Conservation (phyloP, 805 yeast species). For the Cyberlindnera xylosilytica region DNA sequence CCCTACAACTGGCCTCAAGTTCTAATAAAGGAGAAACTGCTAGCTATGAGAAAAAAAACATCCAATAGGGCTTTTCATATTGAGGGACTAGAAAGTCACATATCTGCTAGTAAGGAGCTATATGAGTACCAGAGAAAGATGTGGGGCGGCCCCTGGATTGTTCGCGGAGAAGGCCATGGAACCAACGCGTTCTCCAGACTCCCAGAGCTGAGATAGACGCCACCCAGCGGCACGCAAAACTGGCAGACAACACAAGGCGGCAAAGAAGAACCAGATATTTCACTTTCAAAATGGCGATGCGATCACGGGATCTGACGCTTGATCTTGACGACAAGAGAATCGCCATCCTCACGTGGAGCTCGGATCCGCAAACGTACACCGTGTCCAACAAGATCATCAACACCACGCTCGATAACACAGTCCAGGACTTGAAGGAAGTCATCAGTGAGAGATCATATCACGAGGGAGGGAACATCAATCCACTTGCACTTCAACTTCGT, state of each 20-base stretch:
- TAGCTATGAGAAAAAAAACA: no score
- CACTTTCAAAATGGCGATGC: slow-evolving; percentile 18
- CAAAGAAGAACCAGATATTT: neutral
- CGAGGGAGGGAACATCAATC: slow-evolving; percentile 17
- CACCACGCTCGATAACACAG: slow-evolving; percentile 25
- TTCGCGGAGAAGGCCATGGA: no score
- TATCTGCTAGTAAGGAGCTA: no score
- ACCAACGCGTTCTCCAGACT: no score
- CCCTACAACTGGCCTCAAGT: no score
- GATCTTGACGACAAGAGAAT: slow-evolving; percentile 13
- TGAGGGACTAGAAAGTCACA: no score
- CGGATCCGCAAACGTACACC: slow-evolving; percentile 16
- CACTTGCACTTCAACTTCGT: slow-evolving; percentile 15
- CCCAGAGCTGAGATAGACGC: no score
- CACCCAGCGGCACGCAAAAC: no score
- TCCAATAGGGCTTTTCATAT: no score
- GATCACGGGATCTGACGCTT: slow-evolving; percentile 21
- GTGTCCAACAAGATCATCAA: slow-evolving; percentile 19
- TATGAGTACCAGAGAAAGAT: no score
- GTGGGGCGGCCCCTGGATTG: no score
- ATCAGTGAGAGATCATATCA: slow-evolving; percentile 18
- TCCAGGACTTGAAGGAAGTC: slow-evolving; percentile 25
- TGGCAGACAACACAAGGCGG: neutral
- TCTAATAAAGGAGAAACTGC: no score
- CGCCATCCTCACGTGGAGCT: slow-evolving; percentile 21